Percentiles rank a stretch among this genome's conserved stretches.
These are phyloP conservation scores for Boehmeria nivea DNA, from an alignment of 306 rosid genomes.

Conservation along the genomic window DNA sequence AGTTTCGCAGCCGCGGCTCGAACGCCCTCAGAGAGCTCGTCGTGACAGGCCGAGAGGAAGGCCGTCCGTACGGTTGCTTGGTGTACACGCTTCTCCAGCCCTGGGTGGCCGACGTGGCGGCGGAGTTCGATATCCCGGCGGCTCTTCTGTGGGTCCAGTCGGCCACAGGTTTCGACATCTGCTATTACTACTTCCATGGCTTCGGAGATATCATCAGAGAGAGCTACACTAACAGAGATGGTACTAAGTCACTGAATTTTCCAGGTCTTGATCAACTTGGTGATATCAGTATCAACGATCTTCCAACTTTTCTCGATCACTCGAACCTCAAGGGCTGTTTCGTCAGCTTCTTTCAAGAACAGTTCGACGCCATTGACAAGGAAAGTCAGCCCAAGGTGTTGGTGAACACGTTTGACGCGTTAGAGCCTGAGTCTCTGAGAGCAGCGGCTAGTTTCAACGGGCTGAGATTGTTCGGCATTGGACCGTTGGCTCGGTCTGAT, in stretches of 20 bases:
- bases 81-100: constrained; percentile 23
- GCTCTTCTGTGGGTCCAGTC: constrained; percentile 37
- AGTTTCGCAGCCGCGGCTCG: constrained; percentile 20
- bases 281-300: background rate
- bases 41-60: background rate
- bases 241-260: background rate
- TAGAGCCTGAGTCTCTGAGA: background rate
- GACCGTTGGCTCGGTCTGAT: constrained; percentile 57
- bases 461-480: constrained; percentile 31
- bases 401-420: constrained; percentile 3
- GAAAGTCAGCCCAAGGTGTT: background rate
- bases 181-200: constrained; percentile 30
- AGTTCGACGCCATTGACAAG: background rate
- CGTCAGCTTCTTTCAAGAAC: background rate
- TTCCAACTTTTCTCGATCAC: background rate
- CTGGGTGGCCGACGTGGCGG: constrained; percentile 29
- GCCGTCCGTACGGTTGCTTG: constrained; percentile 23
- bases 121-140: constrained; percentile 13
- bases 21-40: constrained; percentile 16
- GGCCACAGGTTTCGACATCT: constrained; percentile 31
- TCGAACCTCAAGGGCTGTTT: background rate
- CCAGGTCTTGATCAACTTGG: background rate
- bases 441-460: background rate
- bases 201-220: constrained; percentile 1
- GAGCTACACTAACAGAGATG: background rate